Evolutionary conservation across 202 grass and related monocot genomes (phyloP).

Genomic region (Bolboschoenoplectus hybrid): DNA sequence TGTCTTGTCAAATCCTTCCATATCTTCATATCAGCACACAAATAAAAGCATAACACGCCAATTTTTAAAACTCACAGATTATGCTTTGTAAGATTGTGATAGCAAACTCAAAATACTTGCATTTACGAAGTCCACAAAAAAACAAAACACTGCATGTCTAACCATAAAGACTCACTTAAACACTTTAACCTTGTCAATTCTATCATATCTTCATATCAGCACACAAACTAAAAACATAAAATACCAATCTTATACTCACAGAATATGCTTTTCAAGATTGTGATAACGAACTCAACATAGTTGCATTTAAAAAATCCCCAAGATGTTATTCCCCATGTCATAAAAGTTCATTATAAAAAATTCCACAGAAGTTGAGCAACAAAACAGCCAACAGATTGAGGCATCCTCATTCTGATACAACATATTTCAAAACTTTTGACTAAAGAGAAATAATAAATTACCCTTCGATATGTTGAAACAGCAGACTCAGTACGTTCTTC

Average conservation of each 20-base stretch:
- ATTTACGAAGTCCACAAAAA: neutral
- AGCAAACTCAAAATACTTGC: neutral
- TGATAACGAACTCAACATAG: neutral
- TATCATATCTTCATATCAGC: neutral
- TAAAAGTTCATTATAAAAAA: slow-evolving; percentile 22
- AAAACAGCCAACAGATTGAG: neutral
- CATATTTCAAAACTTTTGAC: slow-evolving; percentile 4
- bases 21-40: neutral
- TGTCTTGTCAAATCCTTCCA: neutral
- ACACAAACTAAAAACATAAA: neutral
- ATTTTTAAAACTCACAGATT: neutral
- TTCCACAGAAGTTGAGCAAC: slow-evolving; percentile 1
- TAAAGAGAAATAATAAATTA: slow-evolving; percentile 37
- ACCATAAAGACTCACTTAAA: neutral
- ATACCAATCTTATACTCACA: neutral
- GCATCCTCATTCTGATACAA: neutral
- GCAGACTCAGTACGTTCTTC: slow-evolving; percentile 80
- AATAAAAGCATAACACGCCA: neutral
- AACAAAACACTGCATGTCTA: neutral
- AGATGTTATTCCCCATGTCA: slow-evolving; percentile 3
- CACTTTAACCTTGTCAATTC: neutral
- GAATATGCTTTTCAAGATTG: neutral
- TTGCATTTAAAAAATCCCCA: slow-evolving; percentile 23
- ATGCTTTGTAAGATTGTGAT: neutral
- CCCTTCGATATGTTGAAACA: slow-evolving; percentile 71